These are phyloP conservation scores for Thymus quinquecostatus DNA, from an alignment of 257 asterid species.

Conservation along the genomic window DNA sequence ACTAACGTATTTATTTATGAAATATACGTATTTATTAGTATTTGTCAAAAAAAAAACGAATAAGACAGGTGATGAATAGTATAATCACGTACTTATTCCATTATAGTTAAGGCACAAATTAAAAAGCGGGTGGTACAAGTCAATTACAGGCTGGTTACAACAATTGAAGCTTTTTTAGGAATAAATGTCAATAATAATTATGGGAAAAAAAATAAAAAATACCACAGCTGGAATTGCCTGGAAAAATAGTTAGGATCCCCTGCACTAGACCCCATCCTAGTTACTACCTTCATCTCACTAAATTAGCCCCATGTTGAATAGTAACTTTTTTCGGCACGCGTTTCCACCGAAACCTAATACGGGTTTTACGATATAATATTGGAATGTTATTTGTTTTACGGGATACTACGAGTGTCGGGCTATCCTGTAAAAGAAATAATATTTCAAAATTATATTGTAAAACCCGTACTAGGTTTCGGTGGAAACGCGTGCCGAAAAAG, in stretches of 20 bases:
- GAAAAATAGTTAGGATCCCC: slow-evolving; percentile 28
- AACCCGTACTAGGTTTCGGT: too few relatives aligned
- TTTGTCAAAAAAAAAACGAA: neutral
- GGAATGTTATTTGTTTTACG: too few relatives aligned
- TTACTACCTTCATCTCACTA: too few relatives aligned
- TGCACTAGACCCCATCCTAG: slow-evolving; percentile 23
- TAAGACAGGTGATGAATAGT: slow-evolving; percentile 28
- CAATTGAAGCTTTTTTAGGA: slow-evolving; percentile 33
- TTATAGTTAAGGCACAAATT: neutral
- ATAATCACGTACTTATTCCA: neutral
- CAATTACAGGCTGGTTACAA: slow-evolving; percentile 57
- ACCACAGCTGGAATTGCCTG: slow-evolving; percentile 47
- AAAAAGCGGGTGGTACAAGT: slow-evolving; percentile 24
- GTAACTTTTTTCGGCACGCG: too few relatives aligned
- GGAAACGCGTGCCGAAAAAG: too few relatives aligned
- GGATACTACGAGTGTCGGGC: too few relatives aligned
- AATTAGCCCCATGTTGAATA: too few relatives aligned
- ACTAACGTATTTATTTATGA: neutral
- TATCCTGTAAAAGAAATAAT: too few relatives aligned
- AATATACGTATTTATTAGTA: neutral
- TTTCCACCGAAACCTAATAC: too few relatives aligned
- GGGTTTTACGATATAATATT: too few relatives aligned
- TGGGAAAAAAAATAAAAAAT: neutral
- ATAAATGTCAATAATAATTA: neutral
- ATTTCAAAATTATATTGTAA: too few relatives aligned